These are phyloP conservation scores for Thelonectria olida DNA, from an alignment of 2,329 filamentous ascomycete species.

Conservation along the genomic window DNA sequence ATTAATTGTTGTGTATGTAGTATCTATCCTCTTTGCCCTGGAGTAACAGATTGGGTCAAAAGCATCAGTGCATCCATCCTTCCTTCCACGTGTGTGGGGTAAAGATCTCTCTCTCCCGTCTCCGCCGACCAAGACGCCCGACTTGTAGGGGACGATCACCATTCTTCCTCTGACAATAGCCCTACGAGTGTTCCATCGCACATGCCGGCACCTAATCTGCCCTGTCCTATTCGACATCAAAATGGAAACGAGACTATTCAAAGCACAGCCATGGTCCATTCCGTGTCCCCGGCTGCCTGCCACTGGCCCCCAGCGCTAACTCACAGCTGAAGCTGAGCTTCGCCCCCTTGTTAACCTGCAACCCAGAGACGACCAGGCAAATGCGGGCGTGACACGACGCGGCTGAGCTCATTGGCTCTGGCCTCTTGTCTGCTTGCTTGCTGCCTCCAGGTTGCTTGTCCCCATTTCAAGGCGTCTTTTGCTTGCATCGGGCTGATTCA, in stretches of 20 bases:
- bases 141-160: not conserved
- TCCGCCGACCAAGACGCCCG: conserved; percentile 2
- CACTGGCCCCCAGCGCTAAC: conserved; percentile 10
- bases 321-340: conserved; percentile 17
- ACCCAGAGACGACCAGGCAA: conserved; percentile 28
- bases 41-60: not conserved
- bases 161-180: too few species aligned
- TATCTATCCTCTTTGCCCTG: too few species aligned
- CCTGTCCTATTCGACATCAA: not conserved
- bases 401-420: conserved; percentile 30
- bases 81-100: not conserved
- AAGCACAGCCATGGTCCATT: not conserved
- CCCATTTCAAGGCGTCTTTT: conserved; percentile 17
- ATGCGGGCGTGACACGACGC: conserved; percentile 35
- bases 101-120: conserved; percentile 1
- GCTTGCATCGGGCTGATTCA: not conserved
- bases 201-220: not conserved
- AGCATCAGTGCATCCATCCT: not conserved
- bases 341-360: conserved; percentile 29
- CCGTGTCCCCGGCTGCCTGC: conserved; percentile 13
- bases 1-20: too few species aligned
- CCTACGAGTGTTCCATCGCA: too few species aligned
- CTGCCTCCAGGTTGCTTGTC: not conserved
- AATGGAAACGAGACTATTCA: not conserved
- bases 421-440: not conserved